phyloP scores from a whole-genome alignment of 2,329 filamentous ascomycete genomes.

The Sphaerulina populicola region DNA sequence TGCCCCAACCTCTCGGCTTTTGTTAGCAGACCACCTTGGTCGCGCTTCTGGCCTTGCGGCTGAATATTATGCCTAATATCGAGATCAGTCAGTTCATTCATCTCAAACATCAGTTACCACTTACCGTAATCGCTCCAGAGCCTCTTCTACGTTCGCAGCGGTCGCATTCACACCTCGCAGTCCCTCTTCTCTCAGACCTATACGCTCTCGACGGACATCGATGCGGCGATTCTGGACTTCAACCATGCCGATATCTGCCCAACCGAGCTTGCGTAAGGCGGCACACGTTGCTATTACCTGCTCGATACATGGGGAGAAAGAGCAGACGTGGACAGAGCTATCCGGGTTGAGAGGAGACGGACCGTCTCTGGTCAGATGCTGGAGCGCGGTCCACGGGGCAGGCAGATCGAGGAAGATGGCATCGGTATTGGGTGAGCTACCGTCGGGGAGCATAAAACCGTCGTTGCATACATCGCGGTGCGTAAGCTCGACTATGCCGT shows the following conservation, averaged over 20 bases:
- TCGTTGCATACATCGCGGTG: slow-evolving; percentile 71
- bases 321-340: slow-evolving; percentile 72
- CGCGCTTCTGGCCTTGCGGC: slow-evolving; percentile 4
- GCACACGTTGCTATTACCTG: slow-evolving; percentile 84
- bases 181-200: slow-evolving; percentile 63
- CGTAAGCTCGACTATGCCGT: slow-evolving; percentile 59
- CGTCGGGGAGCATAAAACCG: slow-evolving; percentile 53
- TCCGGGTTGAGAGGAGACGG: slow-evolving; percentile 58
- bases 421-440: slow-evolving; percentile 50
- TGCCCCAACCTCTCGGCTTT: slow-evolving; percentile 28
- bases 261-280: slow-evolving; percentile 68
- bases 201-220: slow-evolving; percentile 71
- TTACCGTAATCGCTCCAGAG: slow-evolving; percentile 61
- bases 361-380: slow-evolving; percentile 56
- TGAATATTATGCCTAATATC: slow-evolving; percentile 8
- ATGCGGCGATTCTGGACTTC: slow-evolving; percentile 74
- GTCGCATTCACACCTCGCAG: slow-evolving; percentile 58
- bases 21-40: slow-evolving; percentile 22
- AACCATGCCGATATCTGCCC: slow-evolving; percentile 89
- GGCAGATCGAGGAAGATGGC: slow-evolving; percentile 73
- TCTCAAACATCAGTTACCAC: slow-evolving; percentile 49
- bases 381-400: slow-evolving; percentile 70
- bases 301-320: slow-evolving; percentile 94
- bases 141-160: slow-evolving; percentile 69
- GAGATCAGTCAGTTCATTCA: background rate